Conservation (phyloP, 768 basidiomycete genomes). For the Boletus pseudo-olivaceus region DNA sequence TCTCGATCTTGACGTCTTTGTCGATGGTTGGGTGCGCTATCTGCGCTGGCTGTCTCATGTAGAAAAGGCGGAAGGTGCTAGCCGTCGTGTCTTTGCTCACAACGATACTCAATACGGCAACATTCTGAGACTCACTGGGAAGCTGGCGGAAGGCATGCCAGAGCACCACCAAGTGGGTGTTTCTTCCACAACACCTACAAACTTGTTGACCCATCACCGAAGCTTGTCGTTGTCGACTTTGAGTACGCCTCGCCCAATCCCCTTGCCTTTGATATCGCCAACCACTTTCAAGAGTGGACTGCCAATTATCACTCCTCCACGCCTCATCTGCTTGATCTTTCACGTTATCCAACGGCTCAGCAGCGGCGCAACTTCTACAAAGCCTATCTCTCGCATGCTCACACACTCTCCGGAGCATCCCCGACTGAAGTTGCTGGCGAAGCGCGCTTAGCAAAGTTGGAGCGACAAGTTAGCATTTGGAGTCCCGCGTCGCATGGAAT, state of each 20-base stretch:
- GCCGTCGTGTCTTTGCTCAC: conserved; percentile 77
- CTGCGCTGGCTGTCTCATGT: conserved; percentile 61
- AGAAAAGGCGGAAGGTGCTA: conserved; percentile 56
- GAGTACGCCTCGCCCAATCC: conserved; percentile 95
- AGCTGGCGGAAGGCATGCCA: conserved; percentile 50
- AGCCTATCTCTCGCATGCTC: conserved; percentile 68
- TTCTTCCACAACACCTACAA: background rate
- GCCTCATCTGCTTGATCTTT: conserved; percentile 62
- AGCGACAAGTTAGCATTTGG: conserved; percentile 82
- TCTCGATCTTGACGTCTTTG: conserved; percentile 65
- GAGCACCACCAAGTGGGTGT: conserved; percentile 72
- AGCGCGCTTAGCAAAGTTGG: conserved; percentile 54
- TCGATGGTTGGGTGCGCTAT: conserved; percentile 64
- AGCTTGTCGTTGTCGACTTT: conserved; percentile 97
- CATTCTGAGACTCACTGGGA: conserved; percentile 62
- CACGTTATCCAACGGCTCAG: conserved; percentile 65
- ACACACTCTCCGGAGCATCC: conserved; percentile 23
- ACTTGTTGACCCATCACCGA: conserved; percentile 14
- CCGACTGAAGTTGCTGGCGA: conserved; percentile 32
- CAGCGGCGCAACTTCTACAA: conserved; percentile 82
- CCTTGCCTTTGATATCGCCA: conserved; percentile 92
- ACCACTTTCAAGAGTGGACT: conserved; percentile 97
- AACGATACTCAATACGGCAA: conserved; percentile 98
- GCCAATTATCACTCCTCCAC: conserved; percentile 76
- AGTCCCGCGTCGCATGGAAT: conserved; percentile 85